phyloP scores from a whole-genome alignment of 2,329 filamentous ascomycete species.

The Aspergillus calidoustus region DNA sequence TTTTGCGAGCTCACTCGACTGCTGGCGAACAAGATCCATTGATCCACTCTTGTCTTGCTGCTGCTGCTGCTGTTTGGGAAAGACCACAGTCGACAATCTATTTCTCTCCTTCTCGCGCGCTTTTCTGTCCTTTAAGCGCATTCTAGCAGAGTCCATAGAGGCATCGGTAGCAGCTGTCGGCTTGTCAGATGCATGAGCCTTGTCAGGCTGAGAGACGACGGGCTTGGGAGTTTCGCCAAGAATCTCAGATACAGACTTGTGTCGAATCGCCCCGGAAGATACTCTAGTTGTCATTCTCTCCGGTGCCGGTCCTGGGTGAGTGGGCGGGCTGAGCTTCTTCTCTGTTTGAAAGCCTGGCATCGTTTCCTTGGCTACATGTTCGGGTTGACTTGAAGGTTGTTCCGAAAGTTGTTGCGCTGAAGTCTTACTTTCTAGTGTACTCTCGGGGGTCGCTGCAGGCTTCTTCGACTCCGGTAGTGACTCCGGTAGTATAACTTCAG shows the following conservation, averaged over 20 bases:
- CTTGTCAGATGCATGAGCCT: conserved; percentile 38
- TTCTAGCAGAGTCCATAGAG: conserved; percentile 40
- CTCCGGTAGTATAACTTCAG: conserved; percentile 16
- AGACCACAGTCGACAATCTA: conserved; percentile 75
- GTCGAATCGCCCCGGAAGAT: conserved; percentile 70
- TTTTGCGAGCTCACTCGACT: conserved; percentile 53
- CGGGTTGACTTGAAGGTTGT: conserved; percentile 19
- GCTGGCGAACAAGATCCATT: conserved; percentile 43
- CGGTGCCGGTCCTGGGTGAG: conserved; percentile 37
- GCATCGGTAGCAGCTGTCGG: conserved; percentile 23
- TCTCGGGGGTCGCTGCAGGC: conserved; percentile 17
- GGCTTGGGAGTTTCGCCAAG: conserved; percentile 62
- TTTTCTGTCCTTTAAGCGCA: conserved; percentile 55
- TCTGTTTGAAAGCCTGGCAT: conserved; percentile 25
- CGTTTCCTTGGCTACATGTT: conserved; percentile 18
- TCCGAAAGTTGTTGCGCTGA: conserved; percentile 22
- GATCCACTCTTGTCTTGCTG: conserved; percentile 53
- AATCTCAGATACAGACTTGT: conserved; percentile 75
- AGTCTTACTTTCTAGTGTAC: conserved; percentile 21
- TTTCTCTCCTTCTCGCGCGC: conserved; percentile 63
- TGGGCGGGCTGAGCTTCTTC: conserved; percentile 33
- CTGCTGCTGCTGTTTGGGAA: conserved; percentile 67
- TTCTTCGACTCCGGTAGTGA: conserved; percentile 20
- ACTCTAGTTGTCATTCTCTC: conserved; percentile 71
- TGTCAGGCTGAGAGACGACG: conserved; percentile 42